Base-by-base conservation (phyloP, 1,284 basidiomycete genomes). In the Heterobasidion parviporum region DNA sequence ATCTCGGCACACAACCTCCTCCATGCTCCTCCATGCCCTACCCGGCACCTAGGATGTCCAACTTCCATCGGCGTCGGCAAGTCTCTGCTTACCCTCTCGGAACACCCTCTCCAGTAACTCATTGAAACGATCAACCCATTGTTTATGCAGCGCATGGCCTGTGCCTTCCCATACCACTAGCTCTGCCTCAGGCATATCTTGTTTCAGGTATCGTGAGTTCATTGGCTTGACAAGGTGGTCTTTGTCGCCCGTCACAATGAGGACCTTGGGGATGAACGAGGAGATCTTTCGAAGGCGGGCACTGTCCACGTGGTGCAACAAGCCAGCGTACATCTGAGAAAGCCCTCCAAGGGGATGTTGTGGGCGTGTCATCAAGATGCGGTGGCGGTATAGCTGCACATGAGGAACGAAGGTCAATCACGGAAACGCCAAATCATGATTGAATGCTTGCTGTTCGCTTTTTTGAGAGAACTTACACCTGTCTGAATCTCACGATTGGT, bases 161-260 rank as follows among this genome's bases (percentile, higher is more conserved):
- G 82, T 83, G 2, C 72, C 71, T 51, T 79, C 66, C 79, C 85
- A 90, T 54, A 80, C 70, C 6, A 85, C 67, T 41, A 84, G 74
- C 66, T 92, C 86, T 1, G 85, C 88, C 55, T 81, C 79, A 0
- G 81, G 78, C 81, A 94, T 85, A 43, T 74, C 64, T n/a, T 70
- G 63, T 62, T 83, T 82, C 45, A 95, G 67, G 35, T 79, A 73
- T 6, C 70, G 61, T 26, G 85, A 87, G 59, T 88, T 81, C 2
- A 64, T 62, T 0, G 83, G 76, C 15, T 75, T 64, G 26, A 95
- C 80, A 2, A 94, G 70, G 50, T 82, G 63, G 65, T 95, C 92
- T 2, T 80, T 68, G 61, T 92, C 86, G 2, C 92, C 93, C 0
- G 83, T 89, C 15, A 92, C 64, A 59, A 94, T 85, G 12, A 78